A percentile compares a stretch with the other conserved stretches of the same genome.
Evolutionary conservation across 2,329 filamentous ascomycete species (phyloP).

Genomic region (Zymoseptoria tritici): DNA sequence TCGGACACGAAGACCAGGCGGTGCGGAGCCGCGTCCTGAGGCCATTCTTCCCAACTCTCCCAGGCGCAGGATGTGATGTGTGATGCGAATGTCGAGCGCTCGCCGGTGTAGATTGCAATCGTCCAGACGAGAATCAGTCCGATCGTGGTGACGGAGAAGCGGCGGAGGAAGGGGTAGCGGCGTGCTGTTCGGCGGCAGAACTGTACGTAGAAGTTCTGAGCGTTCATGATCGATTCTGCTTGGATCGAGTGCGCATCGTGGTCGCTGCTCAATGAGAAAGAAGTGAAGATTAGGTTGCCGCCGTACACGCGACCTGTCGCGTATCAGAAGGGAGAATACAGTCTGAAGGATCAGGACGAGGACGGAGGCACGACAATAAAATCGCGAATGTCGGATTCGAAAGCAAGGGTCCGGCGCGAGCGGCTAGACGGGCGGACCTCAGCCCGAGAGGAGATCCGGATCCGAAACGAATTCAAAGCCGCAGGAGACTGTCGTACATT

Average conservation of each 20-base stretch:
- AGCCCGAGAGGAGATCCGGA: too few relatives aligned
- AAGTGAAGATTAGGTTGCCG: not conserved
- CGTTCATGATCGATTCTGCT: slow-evolving; percentile 5
- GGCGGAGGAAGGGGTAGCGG: slow-evolving; percentile 21
- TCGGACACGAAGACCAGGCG: slow-evolving; percentile 79
- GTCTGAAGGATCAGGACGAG: not conserved
- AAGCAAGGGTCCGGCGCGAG: not conserved
- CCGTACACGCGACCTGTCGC: not conserved
- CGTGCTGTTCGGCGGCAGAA: slow-evolving; percentile 15
- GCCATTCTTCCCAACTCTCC: slow-evolving; percentile 89
- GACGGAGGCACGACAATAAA: not conserved
- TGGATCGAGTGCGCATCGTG: not conserved
- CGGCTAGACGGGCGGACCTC: not conserved
- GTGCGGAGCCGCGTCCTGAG: slow-evolving; percentile 69
- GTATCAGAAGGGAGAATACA: not conserved
- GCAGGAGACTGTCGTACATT: too few relatives aligned
- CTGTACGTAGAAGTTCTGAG: slow-evolving; percentile 15
- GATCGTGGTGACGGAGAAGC: slow-evolving; percentile 16
- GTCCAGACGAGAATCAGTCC: slow-evolving; percentile 54
- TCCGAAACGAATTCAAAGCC: too few relatives aligned
- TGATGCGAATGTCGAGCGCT: slow-evolving; percentile 67
- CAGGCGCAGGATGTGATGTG: slow-evolving; percentile 68
- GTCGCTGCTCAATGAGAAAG: not conserved
- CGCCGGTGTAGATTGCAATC: slow-evolving; percentile 72
- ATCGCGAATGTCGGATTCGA: not conserved